Conservation (phyloP, 306 rosid species). For the Malus orientalis region DNA sequence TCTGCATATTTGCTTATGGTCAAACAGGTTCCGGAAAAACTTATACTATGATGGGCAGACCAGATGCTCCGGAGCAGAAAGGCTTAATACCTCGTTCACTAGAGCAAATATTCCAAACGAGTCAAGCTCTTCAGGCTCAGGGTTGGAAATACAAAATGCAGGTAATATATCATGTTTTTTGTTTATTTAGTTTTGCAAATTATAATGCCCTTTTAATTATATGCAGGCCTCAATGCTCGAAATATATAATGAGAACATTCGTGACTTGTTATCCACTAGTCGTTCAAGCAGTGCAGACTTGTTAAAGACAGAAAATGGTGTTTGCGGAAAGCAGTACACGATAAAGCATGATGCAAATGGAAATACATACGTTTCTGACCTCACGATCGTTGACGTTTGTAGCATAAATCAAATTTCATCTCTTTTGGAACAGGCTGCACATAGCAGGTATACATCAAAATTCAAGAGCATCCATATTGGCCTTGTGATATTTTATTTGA, state of each 20-base stretch:
- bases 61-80: constrained; percentile 65
- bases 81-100: constrained; percentile 90
- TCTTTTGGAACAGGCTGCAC: constrained; percentile 79
- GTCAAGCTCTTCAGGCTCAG: constrained; percentile 69
- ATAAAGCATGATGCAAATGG: constrained; percentile 90
- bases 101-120: constrained; percentile 76
- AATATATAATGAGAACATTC: constrained; percentile 85
- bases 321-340: constrained; percentile 64
- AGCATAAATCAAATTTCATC: constrained; percentile 81
- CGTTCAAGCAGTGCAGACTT: constrained; percentile 46
- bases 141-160: constrained; percentile 94
- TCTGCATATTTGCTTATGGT: constrained; percentile 97
- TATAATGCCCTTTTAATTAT: neutral
- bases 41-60: constrained; percentile 91
- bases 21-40: constrained; percentile 95
- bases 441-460: constrained; percentile 50
- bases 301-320: constrained; percentile 48
- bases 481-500: neutral
- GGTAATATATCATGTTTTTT: constrained; percentile 31
- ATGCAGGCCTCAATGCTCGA: constrained; percentile 79
- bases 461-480: neutral
- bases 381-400: constrained; percentile 69
- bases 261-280: constrained; percentile 66
- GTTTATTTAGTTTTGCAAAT: constrained; percentile 3
- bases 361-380: constrained; percentile 76